Evolutionary conservation across 257 asterid species (phyloP), one percentile per base, ranked within the genome.

Genomic region (Nicotiana obtusifolia): DNA sequence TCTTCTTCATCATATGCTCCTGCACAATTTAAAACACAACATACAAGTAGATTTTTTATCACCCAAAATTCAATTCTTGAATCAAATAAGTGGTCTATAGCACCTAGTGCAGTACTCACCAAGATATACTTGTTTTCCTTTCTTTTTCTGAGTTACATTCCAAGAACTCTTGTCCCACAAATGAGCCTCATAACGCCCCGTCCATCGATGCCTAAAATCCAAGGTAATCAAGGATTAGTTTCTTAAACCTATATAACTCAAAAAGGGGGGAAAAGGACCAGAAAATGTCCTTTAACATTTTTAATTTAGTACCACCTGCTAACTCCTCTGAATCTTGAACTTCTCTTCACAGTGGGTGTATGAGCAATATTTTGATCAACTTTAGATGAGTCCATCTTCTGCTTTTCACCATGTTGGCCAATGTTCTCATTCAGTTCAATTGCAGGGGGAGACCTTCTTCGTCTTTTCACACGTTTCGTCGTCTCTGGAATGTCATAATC

Each of bases 1-100:
- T 89, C 97, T 86, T 93, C 97, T 82, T 89, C 94, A 88, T 90
- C 97, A 84, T 92, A 93, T 35, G 97, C 97, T 65, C 97, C 97
- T 91, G 53, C 30, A 4, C 67, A 62, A 22, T 26, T 13, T 14
- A 14, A 17, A 66, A 33, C 30, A 52, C 33, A 35, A 17, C 16
- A 30, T 47, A 11, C 37, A 60, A 57, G 30, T 44, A 66, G 62
- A 11, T 30, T 33, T 60, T 14, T 26, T 54, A 15, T 53, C 41
- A 22, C 44, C 19, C 53, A 20, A 49, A 71, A 19, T 56, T 24
- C 62, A 24, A 75, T 75, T 75, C 80, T 75, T 75, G 80, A 47
- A 75, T 16, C 62, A 49, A 75, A 49, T 22, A 71, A 71, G 22
- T 44, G 37, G 37, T 22, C 22, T 44, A n/a, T 20, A 49, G 37